Evolutionary conservation across 768 basidiomycete genomes (phyloP).

Genomic region (Ramaria sp.): DNA sequence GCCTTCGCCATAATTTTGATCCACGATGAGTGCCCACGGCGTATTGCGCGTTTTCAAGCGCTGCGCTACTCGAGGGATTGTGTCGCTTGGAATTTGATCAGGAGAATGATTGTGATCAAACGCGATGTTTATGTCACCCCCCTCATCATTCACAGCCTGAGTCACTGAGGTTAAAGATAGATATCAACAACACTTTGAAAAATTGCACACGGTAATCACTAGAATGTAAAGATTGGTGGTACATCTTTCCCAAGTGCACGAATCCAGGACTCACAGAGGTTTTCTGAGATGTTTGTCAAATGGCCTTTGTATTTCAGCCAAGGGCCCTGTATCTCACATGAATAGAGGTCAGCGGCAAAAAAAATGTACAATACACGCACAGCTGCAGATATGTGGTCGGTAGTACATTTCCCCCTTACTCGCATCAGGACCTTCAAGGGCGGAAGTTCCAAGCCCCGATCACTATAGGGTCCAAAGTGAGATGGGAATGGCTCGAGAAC

Average conservation of each 20-base stretch:
- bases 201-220: slow-evolving; percentile 70
- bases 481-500: slow-evolving; percentile 74
- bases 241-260: neutral
- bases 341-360: neutral
- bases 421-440: slow-evolving; percentile 77
- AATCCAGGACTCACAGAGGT: slow-evolving; percentile 53
- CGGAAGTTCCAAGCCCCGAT: slow-evolving; percentile 63
- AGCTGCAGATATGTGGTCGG: slow-evolving; percentile 96
- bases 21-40: slow-evolving; percentile 90
- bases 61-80: slow-evolving; percentile 88
- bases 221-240: slow-evolving; percentile 3
- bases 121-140: slow-evolving; percentile 85
- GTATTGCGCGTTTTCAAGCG: slow-evolving; percentile 71
- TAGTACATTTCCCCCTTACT: slow-evolving; percentile 97
- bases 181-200: neutral
- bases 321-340: slow-evolving; percentile 50
- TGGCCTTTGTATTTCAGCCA: slow-evolving; percentile 99
- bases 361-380: slow-evolving; percentile 29
- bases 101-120: slow-evolving; percentile 57
- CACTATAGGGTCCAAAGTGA: slow-evolving; percentile 50
- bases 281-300: slow-evolving; percentile 92
- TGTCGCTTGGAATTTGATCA: slow-evolving; percentile 44
- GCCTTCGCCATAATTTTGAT: slow-evolving; percentile 97
- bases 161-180: neutral
- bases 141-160: slow-evolving; percentile 89